Conservation (phyloP, 23 red algal genomes). For the Agarophyton chilense region DNA sequence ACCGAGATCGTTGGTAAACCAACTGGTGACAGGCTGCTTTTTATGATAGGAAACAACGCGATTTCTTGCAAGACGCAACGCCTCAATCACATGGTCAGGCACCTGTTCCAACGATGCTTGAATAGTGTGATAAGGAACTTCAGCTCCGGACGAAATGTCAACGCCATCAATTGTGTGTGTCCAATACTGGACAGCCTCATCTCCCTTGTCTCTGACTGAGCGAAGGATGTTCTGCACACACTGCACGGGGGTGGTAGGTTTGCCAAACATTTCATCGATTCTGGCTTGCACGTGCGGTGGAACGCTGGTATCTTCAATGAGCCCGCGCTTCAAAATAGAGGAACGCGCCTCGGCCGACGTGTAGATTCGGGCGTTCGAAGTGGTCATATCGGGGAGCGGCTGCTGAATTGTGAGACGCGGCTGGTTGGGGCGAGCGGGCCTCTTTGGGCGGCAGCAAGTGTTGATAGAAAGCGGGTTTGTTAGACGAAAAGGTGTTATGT, state of each 20-base stretch:
- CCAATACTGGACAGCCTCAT: conserved; percentile 73
- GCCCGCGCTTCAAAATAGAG: conserved; percentile 73
- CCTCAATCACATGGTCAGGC: conserved; percentile 28
- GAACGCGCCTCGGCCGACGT: conserved; percentile 56
- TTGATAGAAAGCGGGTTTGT: neutral
- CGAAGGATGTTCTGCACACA: conserved; percentile 78
- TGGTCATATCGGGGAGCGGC: neutral
- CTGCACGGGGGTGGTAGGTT: conserved; percentile 68
- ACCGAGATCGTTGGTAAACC: conserved; percentile 87
- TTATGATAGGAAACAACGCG: conserved; percentile 79
- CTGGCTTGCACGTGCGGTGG: conserved; percentile 62
- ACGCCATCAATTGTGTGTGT: conserved; percentile 78
- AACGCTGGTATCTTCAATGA: conserved; percentile 73
- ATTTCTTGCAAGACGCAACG: conserved; percentile 66
- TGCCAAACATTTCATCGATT: conserved; percentile 75
- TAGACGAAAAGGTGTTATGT: neutral
- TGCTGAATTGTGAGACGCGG: conserved; percentile 7
- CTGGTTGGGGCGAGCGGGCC: too few relatives aligned
- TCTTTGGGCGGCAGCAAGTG: neutral
- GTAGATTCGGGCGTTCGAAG: conserved; percentile 61
- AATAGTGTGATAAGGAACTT: conserved; percentile 38
- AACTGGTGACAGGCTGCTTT: conserved; percentile 78
- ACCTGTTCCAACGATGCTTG: conserved; percentile 16
- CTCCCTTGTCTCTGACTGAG: conserved; percentile 71
- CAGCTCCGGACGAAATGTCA: conserved; percentile 50